Conservation (phyloP, 345 rosid genomes). For the Acer campestre region DNA sequence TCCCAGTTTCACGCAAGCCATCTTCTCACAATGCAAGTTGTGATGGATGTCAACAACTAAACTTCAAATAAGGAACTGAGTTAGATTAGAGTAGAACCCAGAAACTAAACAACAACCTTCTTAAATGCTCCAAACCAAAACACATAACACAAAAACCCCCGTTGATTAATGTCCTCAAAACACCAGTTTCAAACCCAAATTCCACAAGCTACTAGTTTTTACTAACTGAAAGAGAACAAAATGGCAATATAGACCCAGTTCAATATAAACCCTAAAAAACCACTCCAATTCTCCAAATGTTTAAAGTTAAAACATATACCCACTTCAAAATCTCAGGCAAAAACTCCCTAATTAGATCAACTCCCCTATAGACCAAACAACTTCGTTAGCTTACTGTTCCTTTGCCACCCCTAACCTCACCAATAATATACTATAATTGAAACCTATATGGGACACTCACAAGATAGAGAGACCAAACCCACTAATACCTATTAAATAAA, state of each 20-base stretch:
- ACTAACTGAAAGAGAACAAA: slow-evolving; percentile 6
- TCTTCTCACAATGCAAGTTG: slow-evolving; percentile 30
- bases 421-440: slow-evolving; percentile 35
- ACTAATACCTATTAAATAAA: slow-evolving; percentile 37
- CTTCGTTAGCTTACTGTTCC: not conserved
- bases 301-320: slow-evolving; percentile 16
- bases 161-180: not conserved
- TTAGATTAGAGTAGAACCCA: not conserved
- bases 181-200: no score
- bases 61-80: slow-evolving; percentile 2
- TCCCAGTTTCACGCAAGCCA: slow-evolving; percentile 95
- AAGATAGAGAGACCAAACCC: slow-evolving; percentile 16
- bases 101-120: not conserved
- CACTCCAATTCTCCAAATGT: slow-evolving; percentile 25
- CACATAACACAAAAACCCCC: slow-evolving; percentile 20
- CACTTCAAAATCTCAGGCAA: slow-evolving; percentile 27
- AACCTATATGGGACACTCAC: not conserved
- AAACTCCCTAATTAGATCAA: slow-evolving; percentile 42
- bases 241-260: slow-evolving; percentile 27
- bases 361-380: slow-evolving; percentile 27
- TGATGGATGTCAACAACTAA: slow-evolving; percentile 10
- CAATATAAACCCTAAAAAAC: slow-evolving; percentile 24
- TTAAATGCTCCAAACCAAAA: not conserved
- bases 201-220: no score
- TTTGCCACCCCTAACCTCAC: slow-evolving; percentile 26